phyloP scores from a whole-genome alignment of 2,329 filamentous ascomycete species.

The Fusarium sterilihyphosum region DNA sequence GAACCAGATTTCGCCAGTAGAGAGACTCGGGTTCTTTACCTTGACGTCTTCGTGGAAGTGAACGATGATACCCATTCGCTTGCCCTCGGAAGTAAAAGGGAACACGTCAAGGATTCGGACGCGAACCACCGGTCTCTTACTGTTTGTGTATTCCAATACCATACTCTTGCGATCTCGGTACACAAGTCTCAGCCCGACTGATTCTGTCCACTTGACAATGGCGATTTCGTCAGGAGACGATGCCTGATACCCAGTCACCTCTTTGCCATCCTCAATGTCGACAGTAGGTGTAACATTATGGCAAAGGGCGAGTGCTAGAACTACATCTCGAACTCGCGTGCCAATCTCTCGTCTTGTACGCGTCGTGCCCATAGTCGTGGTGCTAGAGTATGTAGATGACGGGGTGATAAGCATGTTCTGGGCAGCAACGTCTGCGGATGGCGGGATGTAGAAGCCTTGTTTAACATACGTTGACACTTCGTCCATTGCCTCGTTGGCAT shows the following conservation, averaged over 20 bases:
- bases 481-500: conserved; percentile 98
- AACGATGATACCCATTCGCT: conserved; percentile 97
- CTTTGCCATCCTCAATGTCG: conserved; percentile 82
- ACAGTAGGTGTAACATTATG: conserved; percentile 91
- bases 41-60: conserved; percentile 74
- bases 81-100: conserved; percentile 97
- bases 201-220: conserved; percentile 95
- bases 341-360: conserved; percentile 93
- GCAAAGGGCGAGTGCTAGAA: conserved; percentile 90
- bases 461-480: conserved; percentile 88
- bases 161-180: conserved; percentile 90
- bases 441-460: conserved; percentile 77
- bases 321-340: conserved; percentile 89
- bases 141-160: conserved; percentile 79
- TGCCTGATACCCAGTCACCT: conserved; percentile 89
- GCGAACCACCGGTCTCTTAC: conserved; percentile 78
- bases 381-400: conserved; percentile 74
- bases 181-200: conserved; percentile 84
- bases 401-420: conserved; percentile 74
- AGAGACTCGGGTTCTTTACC: conserved; percentile 59
- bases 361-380: conserved; percentile 71
- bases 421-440: conserved; percentile 56
- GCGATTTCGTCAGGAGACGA: conserved; percentile 98
- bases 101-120: conserved; percentile 94
- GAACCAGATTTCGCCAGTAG: conserved; percentile 90